Evolutionary conservation across 2,329 filamentous ascomycete species (phyloP).

Genomic region (Lasiodiplodia gonubiensis): DNA sequence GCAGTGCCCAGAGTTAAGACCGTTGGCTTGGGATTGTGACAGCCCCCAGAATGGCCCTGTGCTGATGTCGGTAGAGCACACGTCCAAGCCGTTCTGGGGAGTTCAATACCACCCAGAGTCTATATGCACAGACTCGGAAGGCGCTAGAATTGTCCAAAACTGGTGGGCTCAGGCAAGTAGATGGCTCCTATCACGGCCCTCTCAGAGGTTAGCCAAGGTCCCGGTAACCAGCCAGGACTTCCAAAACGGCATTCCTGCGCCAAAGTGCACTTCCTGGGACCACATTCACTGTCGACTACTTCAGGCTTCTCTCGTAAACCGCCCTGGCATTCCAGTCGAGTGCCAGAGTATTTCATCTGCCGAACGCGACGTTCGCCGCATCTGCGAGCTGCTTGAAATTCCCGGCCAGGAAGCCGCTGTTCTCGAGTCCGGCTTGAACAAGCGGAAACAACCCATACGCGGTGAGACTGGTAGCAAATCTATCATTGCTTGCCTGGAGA

Average conservation of each 20-base stretch:
- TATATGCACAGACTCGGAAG: conserved; percentile 75
- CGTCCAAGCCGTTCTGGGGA: conserved; percentile 76
- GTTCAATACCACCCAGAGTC: conserved; percentile 93
- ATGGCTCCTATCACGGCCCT: conserved; percentile 59
- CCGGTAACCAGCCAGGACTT: not conserved
- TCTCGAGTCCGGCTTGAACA: conserved; percentile 52
- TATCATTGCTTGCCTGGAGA: conserved; percentile 72
- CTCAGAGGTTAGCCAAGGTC: not conserved
- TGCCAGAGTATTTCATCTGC: not conserved
- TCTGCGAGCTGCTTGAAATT: conserved; percentile 43
- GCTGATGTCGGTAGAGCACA: conserved; percentile 79
- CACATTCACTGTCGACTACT: not conserved
- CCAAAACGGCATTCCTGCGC: not conserved
- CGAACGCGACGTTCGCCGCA: conserved; percentile 4
- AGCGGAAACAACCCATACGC: conserved; percentile 43
- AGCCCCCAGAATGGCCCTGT: conserved; percentile 59
- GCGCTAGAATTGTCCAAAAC: conserved; percentile 68
- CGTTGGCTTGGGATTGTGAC: conserved; percentile 56
- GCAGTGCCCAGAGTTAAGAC: conserved; percentile 41
- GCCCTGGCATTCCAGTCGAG: not conserved
- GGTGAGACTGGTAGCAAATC: conserved; percentile 68
- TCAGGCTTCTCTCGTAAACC: not conserved
- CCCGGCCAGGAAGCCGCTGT: conserved; percentile 48
- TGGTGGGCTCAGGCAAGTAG: conserved; percentile 73
- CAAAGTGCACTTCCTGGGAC: not conserved